Evolutionary conservation across 805 yeast genomes (phyloP).

Genomic region (Ogataea corticis): DNA sequence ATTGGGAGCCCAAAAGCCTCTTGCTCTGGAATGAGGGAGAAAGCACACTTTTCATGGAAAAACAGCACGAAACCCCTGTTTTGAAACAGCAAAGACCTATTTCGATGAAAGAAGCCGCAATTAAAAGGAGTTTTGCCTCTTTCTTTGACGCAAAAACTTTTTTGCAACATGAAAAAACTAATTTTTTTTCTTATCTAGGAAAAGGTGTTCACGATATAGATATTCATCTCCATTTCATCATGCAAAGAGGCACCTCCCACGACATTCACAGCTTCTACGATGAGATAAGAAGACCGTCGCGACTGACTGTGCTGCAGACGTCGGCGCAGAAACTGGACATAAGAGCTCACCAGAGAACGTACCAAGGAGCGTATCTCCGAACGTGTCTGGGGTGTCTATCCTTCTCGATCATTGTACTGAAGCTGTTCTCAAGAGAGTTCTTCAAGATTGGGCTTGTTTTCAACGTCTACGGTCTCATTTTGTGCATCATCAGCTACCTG

Average conservation of each 20-base stretch:
- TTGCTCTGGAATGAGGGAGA: too few relatives aligned
- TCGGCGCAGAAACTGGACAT: slow-evolving; percentile 48
- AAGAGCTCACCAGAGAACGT: slow-evolving; percentile 77
- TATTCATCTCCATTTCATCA: too few relatives aligned
- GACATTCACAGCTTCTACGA: not conserved
- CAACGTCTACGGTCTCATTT: slow-evolving; percentile 56
- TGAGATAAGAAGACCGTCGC: slow-evolving; percentile 32
- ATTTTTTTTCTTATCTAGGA: too few relatives aligned
- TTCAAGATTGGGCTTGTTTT: slow-evolving; percentile 66
- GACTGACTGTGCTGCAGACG: slow-evolving; percentile 37
- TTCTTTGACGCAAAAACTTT: not conserved
- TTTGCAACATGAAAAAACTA: too few relatives aligned
- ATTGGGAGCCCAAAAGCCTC: too few relatives aligned
- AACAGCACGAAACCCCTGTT: too few relatives aligned
- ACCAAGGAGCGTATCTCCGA: slow-evolving; percentile 80
- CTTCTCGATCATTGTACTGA: slow-evolving; percentile 62
- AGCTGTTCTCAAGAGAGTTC: slow-evolving; percentile 63
- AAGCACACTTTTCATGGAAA: too few relatives aligned
- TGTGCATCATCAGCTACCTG: slow-evolving; percentile 40
- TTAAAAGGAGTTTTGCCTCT: too few relatives aligned
- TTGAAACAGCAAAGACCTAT: too few relatives aligned
- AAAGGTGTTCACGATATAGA: too few relatives aligned
- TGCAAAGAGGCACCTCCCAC: not conserved
- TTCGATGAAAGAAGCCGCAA: too few relatives aligned
- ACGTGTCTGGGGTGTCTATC: slow-evolving; percentile 70